phyloP scores from a whole-genome alignment of 495 filamentous ascomycete species.

The Poronia punctata region DNA sequence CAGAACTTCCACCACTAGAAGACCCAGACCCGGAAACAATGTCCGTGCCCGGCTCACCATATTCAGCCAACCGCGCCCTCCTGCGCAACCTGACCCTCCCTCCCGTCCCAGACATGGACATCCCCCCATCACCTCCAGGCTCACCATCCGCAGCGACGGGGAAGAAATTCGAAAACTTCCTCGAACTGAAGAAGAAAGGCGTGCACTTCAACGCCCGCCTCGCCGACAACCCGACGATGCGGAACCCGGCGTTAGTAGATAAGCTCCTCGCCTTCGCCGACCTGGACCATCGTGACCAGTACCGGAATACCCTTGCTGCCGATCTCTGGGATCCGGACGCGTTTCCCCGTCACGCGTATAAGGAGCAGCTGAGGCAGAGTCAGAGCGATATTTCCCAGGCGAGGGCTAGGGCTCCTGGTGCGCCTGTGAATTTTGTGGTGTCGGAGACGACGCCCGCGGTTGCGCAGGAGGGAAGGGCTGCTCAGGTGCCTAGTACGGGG shows the following conservation, averaged over 20 bases:
- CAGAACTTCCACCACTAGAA: constrained; percentile 27
- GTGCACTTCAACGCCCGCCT: constrained; percentile 89
- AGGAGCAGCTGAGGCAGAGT: constrained; percentile 58
- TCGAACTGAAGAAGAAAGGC: constrained; percentile 74
- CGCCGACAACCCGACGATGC: constrained; percentile 59
- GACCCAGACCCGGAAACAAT: constrained; percentile 14
- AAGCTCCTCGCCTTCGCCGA: constrained; percentile 80
- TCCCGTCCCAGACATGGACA: constrained; percentile 66
- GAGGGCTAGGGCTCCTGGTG: constrained; percentile 44
- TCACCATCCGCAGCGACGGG: constrained; percentile 58
- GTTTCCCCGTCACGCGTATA: constrained; percentile 68
- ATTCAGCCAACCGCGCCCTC: constrained; percentile 56
- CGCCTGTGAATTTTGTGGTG: constrained; percentile 69
- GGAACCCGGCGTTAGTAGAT: constrained; percentile 71
- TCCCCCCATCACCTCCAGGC: constrained; percentile 78
- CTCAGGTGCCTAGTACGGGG: constrained; percentile 28
- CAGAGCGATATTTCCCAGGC: constrained; percentile 56
- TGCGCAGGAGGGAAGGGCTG: constrained; percentile 16
- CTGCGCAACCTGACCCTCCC: constrained; percentile 81
- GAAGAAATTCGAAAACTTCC: constrained; percentile 75
- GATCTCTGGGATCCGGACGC: constrained; percentile 60
- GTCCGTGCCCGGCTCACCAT: constrained; percentile 58
- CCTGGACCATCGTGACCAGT: constrained; percentile 56
- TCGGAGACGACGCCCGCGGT: constrained; percentile 23
- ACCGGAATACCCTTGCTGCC: constrained; percentile 60